These are phyloP conservation scores for Piper longum DNA, from an alignment of 164 flowering plant species.

Conservation along the genomic window DNA sequence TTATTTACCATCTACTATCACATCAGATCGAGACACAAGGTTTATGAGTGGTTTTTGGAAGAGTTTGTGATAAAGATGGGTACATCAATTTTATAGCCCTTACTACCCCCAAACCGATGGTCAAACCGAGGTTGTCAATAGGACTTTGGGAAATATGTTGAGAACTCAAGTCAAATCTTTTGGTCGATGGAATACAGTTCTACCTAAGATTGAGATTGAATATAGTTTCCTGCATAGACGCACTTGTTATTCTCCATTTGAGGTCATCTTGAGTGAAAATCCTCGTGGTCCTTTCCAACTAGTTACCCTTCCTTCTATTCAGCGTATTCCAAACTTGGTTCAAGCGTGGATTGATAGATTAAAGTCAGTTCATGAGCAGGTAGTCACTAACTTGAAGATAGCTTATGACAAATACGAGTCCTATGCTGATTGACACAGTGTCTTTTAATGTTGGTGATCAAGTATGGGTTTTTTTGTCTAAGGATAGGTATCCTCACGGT, in stretches of 20 bases:
- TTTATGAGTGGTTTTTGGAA: too few species aligned
- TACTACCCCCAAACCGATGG: too few species aligned
- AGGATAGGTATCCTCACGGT: too few species aligned
- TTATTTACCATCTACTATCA: neutral
- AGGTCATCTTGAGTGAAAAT: neutral
- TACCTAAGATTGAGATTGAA: neutral
- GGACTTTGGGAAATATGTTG: too few species aligned
- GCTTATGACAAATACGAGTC: neutral
- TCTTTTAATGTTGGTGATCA: too few species aligned
- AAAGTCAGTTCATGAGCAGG: neutral
- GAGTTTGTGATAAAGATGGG: too few species aligned
- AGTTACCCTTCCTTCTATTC: neutral
- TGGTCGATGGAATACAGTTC: neutral
- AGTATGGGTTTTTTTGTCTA: too few species aligned
- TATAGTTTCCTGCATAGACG: neutral
- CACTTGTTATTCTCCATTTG: neutral
- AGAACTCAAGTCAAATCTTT: neutral
- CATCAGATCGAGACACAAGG: too few species aligned
- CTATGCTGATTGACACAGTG: neutral
- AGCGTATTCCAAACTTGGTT: neutral
- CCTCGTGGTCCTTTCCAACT: neutral
- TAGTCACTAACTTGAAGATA: neutral
- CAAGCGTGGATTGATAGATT: neutral
- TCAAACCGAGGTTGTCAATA: too few species aligned
- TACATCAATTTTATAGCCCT: too few species aligned